Percentiles rank a stretch among this genome's conserved stretches.
Conservation (phyloP, 2,329 filamentous ascomycete genomes). For the Thermothelomyces thermophilus region DNA sequence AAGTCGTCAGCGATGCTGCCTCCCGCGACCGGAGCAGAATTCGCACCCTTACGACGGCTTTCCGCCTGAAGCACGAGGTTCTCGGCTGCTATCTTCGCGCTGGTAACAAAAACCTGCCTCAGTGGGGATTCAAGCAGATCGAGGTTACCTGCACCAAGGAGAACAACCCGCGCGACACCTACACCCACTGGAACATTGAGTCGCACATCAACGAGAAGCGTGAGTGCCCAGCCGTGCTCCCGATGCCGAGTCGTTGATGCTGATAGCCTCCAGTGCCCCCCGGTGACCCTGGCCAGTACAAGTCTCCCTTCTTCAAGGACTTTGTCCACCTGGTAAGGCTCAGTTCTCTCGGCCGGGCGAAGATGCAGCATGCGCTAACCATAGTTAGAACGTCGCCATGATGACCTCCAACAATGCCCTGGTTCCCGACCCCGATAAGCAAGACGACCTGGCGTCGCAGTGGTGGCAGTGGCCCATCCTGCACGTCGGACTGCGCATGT, state of each 20-base stretch:
- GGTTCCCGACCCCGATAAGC: slow-evolving; percentile 96
- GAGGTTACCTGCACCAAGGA: slow-evolving; percentile 92
- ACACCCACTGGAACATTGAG: slow-evolving; percentile 99
- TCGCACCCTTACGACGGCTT: slow-evolving; percentile 86
- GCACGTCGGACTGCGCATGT: slow-evolving; percentile 94
- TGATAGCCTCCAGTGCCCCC: slow-evolving; percentile 61
- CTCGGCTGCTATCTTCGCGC: slow-evolving; percentile 92
- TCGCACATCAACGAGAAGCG: slow-evolving; percentile 88
- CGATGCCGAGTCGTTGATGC: slow-evolving; percentile 18
- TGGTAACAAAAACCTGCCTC: slow-evolving; percentile 90
- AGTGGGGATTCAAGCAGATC: slow-evolving; percentile 99
- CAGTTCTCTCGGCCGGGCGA: neutral
- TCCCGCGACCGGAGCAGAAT: slow-evolving; percentile 79
- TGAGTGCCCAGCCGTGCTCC: slow-evolving; percentile 37
- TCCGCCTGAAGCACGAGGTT: slow-evolving; percentile 75
- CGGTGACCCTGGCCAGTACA: slow-evolving; percentile 84
- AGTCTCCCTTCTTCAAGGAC: slow-evolving; percentile 94
- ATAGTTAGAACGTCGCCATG: slow-evolving; percentile 80
- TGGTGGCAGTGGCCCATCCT: slow-evolving; percentile 99
- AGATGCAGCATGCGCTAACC: slow-evolving; percentile 1
- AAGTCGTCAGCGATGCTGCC: slow-evolving; percentile 84
- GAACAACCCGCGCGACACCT: slow-evolving; percentile 86
- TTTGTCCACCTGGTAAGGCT: slow-evolving; percentile 64
- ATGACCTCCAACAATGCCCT: slow-evolving; percentile 99
- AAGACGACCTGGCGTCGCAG: slow-evolving; percentile 91